A percentile compares a stretch with the other conserved stretches of the same genome.
Evolutionary conservation across 2,329 filamentous ascomycete species (phyloP).

Genomic region (Neopestalotiopsis rosae): DNA sequence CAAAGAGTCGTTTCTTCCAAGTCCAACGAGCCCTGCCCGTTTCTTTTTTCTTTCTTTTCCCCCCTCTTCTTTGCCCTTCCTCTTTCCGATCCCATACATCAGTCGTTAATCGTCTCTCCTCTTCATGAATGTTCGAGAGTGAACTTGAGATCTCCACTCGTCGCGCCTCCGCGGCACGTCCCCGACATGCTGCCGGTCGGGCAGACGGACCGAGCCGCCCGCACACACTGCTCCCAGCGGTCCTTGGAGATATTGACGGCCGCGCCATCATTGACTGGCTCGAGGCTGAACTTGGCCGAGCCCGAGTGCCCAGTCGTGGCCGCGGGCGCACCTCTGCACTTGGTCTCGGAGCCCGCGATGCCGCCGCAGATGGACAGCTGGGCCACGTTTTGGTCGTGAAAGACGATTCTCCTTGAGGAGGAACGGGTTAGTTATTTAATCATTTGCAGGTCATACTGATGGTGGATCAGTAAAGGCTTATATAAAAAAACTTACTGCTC

Average conservation of each 20-base stretch:
- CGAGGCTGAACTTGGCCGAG: conserved; percentile 53
- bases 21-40: neutral
- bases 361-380: conserved; percentile 58
- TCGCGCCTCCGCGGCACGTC: conserved; percentile 55
- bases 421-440: too few species aligned
- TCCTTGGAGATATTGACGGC: conserved; percentile 60
- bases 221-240: conserved; percentile 59
- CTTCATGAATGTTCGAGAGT: conserved; percentile 37
- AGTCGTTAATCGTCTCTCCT: neutral
- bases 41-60: neutral
- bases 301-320: conserved; percentile 51
- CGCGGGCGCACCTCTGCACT: conserved; percentile 50
- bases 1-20: neutral
- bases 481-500: conserved; percentile 40
- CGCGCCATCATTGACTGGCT: conserved; percentile 44
- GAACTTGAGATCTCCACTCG: conserved; percentile 51
- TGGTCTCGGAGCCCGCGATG: conserved; percentile 50
- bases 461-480: neutral
- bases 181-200: conserved; percentile 54
- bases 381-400: conserved; percentile 55
- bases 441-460: too few species aligned
- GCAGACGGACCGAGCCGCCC: conserved; percentile 56
- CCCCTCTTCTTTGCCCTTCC: neutral
- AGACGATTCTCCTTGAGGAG: conserved; percentile 44
- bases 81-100: neutral